phyloP scores from a whole-genome alignment of 148 eudicot species.

The Agrostemma githago region DNA sequence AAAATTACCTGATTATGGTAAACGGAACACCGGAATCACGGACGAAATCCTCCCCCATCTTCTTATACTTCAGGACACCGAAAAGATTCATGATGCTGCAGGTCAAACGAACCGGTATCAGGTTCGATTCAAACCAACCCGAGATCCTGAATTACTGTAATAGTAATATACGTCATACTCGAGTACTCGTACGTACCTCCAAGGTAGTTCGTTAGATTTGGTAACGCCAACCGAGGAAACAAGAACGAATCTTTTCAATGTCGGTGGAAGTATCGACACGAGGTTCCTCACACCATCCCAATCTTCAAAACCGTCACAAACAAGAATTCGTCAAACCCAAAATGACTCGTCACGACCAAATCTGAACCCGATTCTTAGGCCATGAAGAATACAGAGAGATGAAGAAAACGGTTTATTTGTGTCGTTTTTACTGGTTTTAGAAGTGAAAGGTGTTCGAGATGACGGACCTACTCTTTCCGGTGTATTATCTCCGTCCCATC shows the following conservation, averaged over 20 bases:
- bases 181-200: conserved; percentile 89
- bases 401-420: neutral
- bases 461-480: conserved; percentile 92
- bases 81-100: conserved; percentile 94
- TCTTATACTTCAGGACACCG: conserved; percentile 95
- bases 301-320: conserved; percentile 34
- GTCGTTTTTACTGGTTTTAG: neutral
- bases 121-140: neutral
- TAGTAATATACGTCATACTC: too few species aligned
- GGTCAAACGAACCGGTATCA: neutral
- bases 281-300: conserved; percentile 96
- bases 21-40: conserved; percentile 79
- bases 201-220: conserved; percentile 85
- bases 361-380: too few species aligned
- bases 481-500: conserved; percentile 97
- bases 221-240: conserved; percentile 98
- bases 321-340: neutral
- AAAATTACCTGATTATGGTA: conserved; percentile 81
- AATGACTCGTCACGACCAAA: too few species aligned
- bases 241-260: conserved; percentile 73
- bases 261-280: conserved; percentile 60
- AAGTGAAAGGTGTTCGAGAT: conserved; percentile 6
- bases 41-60: conserved; percentile 96
- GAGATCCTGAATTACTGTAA: neutral
- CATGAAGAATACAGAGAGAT: neutral